These are phyloP conservation scores for Asparagopsis taxiformis DNA, from an alignment of 31 red algal species.

Conservation along the genomic window DNA sequence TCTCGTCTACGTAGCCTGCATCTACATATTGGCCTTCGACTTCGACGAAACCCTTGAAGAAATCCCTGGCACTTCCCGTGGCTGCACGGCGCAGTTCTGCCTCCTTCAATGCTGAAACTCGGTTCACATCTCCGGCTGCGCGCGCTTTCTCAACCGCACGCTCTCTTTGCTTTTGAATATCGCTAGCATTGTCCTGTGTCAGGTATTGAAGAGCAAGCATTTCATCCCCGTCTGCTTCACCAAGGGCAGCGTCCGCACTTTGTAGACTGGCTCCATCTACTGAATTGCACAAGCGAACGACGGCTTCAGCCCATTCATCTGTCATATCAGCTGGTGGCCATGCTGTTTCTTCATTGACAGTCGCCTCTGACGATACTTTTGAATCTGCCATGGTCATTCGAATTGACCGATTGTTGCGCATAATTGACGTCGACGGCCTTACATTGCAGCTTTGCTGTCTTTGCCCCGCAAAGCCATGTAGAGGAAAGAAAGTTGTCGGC, in stretches of 20 bases:
- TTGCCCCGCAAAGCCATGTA: too few relatives aligned
- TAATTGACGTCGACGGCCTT: neutral
- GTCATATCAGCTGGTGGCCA: conserved; percentile 59
- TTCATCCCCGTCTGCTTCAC: conserved; percentile 53
- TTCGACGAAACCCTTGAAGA: conserved; percentile 77
- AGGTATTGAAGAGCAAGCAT: conserved; percentile 33
- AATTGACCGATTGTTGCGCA: neutral
- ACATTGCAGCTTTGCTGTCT: too few relatives aligned
- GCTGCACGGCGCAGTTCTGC: conserved; percentile 59
- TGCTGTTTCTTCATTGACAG: neutral
- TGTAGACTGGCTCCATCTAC: conserved; percentile 5
- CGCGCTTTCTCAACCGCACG: conserved; percentile 48
- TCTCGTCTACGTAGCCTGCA: conserved; percentile 65
- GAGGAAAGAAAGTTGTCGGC: too few relatives aligned
- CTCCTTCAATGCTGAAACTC: conserved; percentile 74
- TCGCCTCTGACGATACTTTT: neutral
- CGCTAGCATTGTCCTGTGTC: conserved; percentile 22
- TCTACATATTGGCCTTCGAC: conserved; percentile 68
- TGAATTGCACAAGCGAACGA: conserved; percentile 44
- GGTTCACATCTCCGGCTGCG: conserved; percentile 27
- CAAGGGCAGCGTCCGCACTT: conserved; percentile 36
- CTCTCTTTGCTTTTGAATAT: conserved; percentile 37
- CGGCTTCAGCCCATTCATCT: conserved; percentile 57
- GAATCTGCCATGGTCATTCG: neutral
- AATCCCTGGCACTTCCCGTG: conserved; percentile 69